phyloP scores from a whole-genome alignment of 306 rosid species.

The Vicia faba region DNA sequence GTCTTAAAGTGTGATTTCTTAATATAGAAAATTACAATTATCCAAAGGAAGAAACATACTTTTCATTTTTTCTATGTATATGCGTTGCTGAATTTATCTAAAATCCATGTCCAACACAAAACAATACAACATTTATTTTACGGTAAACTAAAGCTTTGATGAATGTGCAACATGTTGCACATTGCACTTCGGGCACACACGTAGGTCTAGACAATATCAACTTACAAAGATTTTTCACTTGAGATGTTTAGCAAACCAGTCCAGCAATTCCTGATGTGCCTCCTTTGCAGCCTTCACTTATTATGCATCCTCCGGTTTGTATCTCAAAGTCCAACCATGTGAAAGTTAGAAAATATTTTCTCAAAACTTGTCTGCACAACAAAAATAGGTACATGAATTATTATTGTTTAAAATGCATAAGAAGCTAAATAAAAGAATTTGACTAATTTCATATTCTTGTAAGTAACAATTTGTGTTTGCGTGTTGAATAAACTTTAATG shows the following conservation, averaged over 20 bases:
- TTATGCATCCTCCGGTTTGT: slow-evolving; percentile 43
- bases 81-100: too few species aligned
- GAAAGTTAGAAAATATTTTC: slow-evolving; percentile 49
- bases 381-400: neutral
- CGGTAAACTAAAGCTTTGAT: too few species aligned
- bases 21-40: too few species aligned
- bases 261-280: slow-evolving; percentile 52
- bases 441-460: neutral
- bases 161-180: too few species aligned
- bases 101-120: too few species aligned
- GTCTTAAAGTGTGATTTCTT: slow-evolving; percentile 11
- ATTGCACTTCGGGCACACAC: too few species aligned
- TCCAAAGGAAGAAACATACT: too few species aligned
- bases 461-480: too few species aligned
- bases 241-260: slow-evolving; percentile 48
- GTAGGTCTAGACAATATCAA: neutral
- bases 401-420: neutral
- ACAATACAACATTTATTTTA: too few species aligned
- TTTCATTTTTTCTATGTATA: too few species aligned
- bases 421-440: slow-evolving; percentile 10
- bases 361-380: slow-evolving; percentile 43
- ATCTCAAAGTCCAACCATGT: slow-evolving; percentile 65
- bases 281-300: slow-evolving; percentile 60
- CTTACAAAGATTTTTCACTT: slow-evolving; percentile 34
- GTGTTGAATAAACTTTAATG: too few species aligned